Percentiles rank a stretch among this genome's conserved stretches.
Evolutionary conservation across 2,329 filamentous ascomycete genomes (phyloP).

Genomic region (Colletotrichum sp.): DNA sequence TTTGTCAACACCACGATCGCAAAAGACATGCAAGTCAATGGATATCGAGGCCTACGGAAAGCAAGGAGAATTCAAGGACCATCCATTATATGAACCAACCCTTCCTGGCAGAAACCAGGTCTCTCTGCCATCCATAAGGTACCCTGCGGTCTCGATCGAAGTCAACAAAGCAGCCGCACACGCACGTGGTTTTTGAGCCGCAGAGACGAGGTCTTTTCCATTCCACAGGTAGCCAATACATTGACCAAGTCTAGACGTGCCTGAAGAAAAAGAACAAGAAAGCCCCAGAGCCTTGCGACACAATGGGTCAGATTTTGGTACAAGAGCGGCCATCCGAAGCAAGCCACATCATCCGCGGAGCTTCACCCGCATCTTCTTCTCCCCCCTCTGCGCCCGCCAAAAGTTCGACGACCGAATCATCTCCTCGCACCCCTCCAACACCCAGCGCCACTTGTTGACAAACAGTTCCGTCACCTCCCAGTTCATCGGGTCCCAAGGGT

Average conservation of each 20-base stretch:
- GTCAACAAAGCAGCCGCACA: not conserved
- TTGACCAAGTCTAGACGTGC: not conserved
- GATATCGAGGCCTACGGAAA: not conserved
- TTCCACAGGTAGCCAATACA: not conserved
- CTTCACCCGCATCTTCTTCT: not conserved
- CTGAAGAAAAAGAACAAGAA: not conserved
- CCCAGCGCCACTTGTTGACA: conserved; percentile 46
- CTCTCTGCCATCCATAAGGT: not conserved
- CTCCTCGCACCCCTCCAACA: conserved; percentile 41
- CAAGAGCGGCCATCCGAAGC: not conserved
- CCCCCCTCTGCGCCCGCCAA: conserved; percentile 29
- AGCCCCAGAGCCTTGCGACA: not conserved
- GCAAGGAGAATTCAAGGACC: rapidly evolving
- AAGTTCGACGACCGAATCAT: conserved; percentile 39
- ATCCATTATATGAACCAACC: not conserved
- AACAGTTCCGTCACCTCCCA: conserved; percentile 55
- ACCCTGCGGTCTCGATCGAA: not conserved
- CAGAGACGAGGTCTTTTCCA: not conserved
- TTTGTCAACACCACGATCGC: not conserved
- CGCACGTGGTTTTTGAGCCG: not conserved
- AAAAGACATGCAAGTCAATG: not conserved
- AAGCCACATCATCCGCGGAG: not conserved
- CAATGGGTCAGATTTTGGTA: not conserved
- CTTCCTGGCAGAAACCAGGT: not conserved
- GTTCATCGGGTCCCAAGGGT: conserved; percentile 43